Evolutionary conservation across 2,329 filamentous ascomycete genomes (phyloP), one percentile per base, ranked within the genome.

Genomic region (Fusarium stilboides): DNA sequence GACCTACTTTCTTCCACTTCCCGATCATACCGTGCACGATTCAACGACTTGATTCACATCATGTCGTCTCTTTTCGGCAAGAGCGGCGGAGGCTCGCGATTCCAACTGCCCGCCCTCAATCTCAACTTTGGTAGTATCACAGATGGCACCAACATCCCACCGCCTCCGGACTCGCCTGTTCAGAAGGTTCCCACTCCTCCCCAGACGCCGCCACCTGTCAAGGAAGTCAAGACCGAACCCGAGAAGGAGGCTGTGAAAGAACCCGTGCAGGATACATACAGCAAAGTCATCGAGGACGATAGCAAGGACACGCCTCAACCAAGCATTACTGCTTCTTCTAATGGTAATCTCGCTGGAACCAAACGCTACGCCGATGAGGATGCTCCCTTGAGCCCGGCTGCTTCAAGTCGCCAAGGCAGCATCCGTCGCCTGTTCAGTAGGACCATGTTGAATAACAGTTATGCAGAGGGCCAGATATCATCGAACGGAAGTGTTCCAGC

Each of bases 101-200:
- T 89, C 68, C 85, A 89, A 79, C 83, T 89, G 60, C 87, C 87
- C 10, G 84, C 82, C 46, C 82, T 89, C 64, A 80, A 89, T 67
- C 83, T 89, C 79, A 84, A 88, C 69, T 88, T 89, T 71, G 82
- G 84, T 62, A 87, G 84, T 46, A 80, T 89, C 74, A 89, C 87
- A 43, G 87, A 89, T 40, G 87, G 87, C 55, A 89, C 87, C 75
- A 75, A 87, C 74, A 89, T 89, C 69, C 87, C 87, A 43, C 85
- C 87, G 31, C 87, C 87, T 24, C 81, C 80, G 46, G 86, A 86
- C 19, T 89, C 87, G 47, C 87, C 87, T 46, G 77, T 84, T 54
- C 78, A 82, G 70, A 84, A 86, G 75, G 80, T 82, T 40, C 81
- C 81, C 44, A 81, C 82, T 57, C 83, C 82, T 64, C 82, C 84